A percentile compares a stretch with the other conserved stretches of the same genome.
Conservation (phyloP, 108 stramenopile species). For the Aureococcus anophagefferens region DNA sequence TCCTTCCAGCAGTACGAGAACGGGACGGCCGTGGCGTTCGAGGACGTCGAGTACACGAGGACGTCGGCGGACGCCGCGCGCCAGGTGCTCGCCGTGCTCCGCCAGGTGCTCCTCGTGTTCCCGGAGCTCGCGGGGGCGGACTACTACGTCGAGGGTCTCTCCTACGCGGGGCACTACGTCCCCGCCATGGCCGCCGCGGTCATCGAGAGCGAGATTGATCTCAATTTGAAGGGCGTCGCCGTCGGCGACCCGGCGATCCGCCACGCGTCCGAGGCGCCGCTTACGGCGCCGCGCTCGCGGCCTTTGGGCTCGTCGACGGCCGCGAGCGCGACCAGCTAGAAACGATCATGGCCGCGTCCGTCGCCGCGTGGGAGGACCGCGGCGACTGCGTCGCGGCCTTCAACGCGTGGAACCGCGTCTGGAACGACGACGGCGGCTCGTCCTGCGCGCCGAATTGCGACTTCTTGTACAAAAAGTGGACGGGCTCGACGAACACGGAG, state of each 20-base stretch:
- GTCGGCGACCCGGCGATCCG: slow-evolving; percentile 4
- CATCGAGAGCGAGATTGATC: background rate
- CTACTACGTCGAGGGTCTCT: background rate
- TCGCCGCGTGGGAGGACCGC: no score
- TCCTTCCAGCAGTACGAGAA: background rate
- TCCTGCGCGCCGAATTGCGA: no score
- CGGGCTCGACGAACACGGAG: no score
- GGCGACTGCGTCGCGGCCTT: no score
- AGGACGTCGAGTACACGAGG: background rate
- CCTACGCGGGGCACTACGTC: slow-evolving; percentile 11
- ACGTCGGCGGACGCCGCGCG: background rate
- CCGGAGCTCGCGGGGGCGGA: background rate
- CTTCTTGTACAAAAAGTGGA: no score
- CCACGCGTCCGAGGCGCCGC: background rate
- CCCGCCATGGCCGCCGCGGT: background rate
- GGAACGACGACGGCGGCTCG: no score
- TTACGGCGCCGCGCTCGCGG: no score
- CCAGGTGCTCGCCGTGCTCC: background rate
- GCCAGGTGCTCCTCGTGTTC: background rate
- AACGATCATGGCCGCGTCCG: no score
- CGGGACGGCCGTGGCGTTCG: background rate
- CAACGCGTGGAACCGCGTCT: no score
- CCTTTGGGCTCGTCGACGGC: no score
- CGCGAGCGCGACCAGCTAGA: no score
- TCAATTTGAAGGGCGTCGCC: slow-evolving; percentile 1